Percentiles rank a stretch among this genome's conserved stretches.
phyloP scores from a whole-genome alignment of 78 protist genomes.

The Dictyostelium brefeldianum region DNA sequence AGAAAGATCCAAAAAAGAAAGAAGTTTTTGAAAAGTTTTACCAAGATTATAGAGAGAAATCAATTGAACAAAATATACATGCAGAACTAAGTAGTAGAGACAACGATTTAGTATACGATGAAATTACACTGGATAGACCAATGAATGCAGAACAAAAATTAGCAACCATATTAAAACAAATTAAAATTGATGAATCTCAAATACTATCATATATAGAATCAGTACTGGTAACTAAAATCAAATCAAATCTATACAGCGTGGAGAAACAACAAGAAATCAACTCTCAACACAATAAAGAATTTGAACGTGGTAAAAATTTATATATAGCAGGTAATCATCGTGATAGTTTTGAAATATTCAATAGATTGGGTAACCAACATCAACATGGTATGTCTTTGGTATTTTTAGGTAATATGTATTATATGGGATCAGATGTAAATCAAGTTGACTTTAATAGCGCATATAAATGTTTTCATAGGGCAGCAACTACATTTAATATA shows the following conservation, averaged over 20 bases:
- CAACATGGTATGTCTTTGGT: slow-evolving; percentile 21
- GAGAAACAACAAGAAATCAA: not conserved
- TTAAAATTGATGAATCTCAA: not conserved
- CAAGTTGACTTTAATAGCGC: not conserved
- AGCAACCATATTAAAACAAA: not conserved
- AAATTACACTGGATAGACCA: slow-evolving; percentile 19
- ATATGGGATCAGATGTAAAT: not conserved
- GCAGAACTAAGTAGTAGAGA: not conserved
- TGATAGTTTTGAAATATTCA: not conserved
- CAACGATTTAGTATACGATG: not conserved
- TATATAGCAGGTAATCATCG: not conserved
- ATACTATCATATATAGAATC: not conserved
- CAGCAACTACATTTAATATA: not conserved
- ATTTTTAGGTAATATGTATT: slow-evolving; percentile 54
- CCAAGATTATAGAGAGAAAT: not conserved
- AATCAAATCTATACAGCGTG: too few species aligned
- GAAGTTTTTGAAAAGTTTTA: not conserved
- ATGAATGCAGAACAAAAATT: not conserved
- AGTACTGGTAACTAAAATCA: too few species aligned
- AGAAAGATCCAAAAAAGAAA: slow-evolving; percentile 3
- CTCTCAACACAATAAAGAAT: not conserved
- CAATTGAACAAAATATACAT: not conserved
- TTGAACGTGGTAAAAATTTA: not conserved
- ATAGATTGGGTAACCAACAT: not conserved
- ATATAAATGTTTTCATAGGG: not conserved